Evolutionary conservation across 768 basidiomycete genomes (phyloP).

Genomic region (Trametes elegans): DNA sequence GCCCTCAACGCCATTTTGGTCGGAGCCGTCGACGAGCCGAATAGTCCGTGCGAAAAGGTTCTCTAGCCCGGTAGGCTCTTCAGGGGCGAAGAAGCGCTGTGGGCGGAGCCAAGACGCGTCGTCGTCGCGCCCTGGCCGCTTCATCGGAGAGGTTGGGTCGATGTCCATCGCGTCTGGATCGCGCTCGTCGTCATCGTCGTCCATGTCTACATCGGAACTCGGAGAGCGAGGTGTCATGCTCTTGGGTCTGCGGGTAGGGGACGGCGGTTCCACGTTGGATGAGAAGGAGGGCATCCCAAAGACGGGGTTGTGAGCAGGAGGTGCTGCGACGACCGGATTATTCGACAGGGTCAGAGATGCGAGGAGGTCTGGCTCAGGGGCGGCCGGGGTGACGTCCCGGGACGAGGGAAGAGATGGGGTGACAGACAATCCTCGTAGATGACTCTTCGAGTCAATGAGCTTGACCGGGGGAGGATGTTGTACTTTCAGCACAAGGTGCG

Average conservation of each 20-base stretch:
- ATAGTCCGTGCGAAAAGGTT: slow-evolving; percentile 61
- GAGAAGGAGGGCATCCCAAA: slow-evolving; percentile 71
- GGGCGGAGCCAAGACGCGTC: slow-evolving; percentile 59
- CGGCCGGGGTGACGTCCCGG: slow-evolving; percentile 41
- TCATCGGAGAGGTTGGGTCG: slow-evolving; percentile 27
- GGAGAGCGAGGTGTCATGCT: slow-evolving; percentile 5
- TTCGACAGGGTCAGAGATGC: slow-evolving; percentile 64
- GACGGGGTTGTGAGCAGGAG: slow-evolving; percentile 42
- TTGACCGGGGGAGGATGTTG: slow-evolving; percentile 71
- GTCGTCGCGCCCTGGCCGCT: slow-evolving; percentile 25
- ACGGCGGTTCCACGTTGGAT: slow-evolving; percentile 24
- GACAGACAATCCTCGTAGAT: slow-evolving; percentile 26
- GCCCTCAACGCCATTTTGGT: slow-evolving; percentile 1
- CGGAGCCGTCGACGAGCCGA: slow-evolving; percentile 24
- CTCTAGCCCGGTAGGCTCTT: slow-evolving; percentile 76
- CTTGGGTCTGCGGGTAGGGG: slow-evolving; percentile 7
- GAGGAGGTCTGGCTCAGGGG: slow-evolving; percentile 54
- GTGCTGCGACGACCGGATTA: slow-evolving; percentile 47
- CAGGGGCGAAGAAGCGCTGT: slow-evolving; percentile 75
- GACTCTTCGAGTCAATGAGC: slow-evolving; percentile 57
- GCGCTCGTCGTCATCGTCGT: slow-evolving; percentile 28
- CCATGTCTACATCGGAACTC: slow-evolving; percentile 25
- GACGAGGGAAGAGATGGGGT: slow-evolving; percentile 27
- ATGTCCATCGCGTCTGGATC: slow-evolving; percentile 60
- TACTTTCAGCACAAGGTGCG: slow-evolving; percentile 55